Base-by-base conservation (phyloP, 2,329 filamentous ascomycete species). In the Arthrobotrys iridis region DNA sequence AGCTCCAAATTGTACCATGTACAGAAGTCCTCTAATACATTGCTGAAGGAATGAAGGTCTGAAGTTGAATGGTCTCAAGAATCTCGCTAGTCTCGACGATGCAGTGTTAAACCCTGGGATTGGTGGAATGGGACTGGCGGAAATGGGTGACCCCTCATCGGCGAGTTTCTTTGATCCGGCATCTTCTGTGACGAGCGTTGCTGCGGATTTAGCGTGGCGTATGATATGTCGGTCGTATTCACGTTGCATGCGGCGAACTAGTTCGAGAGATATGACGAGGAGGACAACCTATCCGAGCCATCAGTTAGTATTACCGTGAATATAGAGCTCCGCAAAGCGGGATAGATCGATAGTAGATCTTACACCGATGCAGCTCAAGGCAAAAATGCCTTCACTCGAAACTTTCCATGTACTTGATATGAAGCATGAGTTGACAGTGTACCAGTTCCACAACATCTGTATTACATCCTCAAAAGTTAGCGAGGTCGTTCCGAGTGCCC, bases 401-500 rank as follows among this genome's bases (percentile, higher is more conserved):
- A 94, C 87, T 79, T 88, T 88, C 91, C 92, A 95, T 18, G 86
- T 84, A 2, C 81, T 78, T 22, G 90, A 83, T 80, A 95, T 86
- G 85, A 95, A 94, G 82, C 89, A 92, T 13, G 89, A 83, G 80
- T 91, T 88, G 80, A 91, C 84, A 2, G 89, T 90, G 81, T 91
- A 85, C 89, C 90, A 92, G 82, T 93, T 93, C 90, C 90, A 92
- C 41, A 92, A 84, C 91, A 93, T 93, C 89, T 91, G 43, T 30
- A 52, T 41, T 40, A 13, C 45, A 37, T 37, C 10, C 35, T 63
- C 2, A 15, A 6, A 45, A 35, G 18, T 55, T 55, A 55, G 30
- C 18, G 18, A 20, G 37, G 13, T 22, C 10, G 37, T 37, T n/a
- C 18, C 30, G 30, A 35, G 18, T 22, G 18, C 30, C 28, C 30